These are phyloP conservation scores for Globisporangium carolinianum DNA, from an alignment of 352 stramenopile genomes.

Conservation along the genomic window DNA sequence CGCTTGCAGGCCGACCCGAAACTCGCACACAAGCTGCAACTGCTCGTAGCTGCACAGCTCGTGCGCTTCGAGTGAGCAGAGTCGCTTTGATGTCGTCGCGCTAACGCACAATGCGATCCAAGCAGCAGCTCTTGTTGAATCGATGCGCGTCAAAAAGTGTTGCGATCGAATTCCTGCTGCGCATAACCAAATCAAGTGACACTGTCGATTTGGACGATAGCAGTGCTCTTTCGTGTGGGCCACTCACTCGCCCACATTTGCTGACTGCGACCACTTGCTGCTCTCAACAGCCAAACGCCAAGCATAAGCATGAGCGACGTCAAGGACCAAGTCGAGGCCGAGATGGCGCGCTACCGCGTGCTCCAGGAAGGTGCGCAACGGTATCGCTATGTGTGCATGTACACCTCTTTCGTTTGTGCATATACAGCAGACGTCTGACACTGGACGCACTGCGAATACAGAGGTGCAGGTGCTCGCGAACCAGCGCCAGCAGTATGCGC, in stretches of 20 bases:
- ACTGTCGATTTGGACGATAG: too few species aligned
- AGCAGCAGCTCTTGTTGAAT: neutral
- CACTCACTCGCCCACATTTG: too few species aligned
- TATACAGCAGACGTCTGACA: too few species aligned
- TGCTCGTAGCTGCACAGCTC: conserved; percentile 51
- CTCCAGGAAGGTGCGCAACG: conserved; percentile 84
- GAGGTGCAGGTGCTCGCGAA: conserved; percentile 78
- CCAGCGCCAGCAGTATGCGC: conserved; percentile 87
- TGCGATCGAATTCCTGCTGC: too few species aligned
- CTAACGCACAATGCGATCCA: neutral
- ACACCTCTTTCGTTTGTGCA: neutral
- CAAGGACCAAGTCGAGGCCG: conserved; percentile 80
- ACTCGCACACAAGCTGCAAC: conserved; percentile 40
- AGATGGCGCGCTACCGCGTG: conserved; percentile 86
- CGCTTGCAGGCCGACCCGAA: conserved; percentile 30
- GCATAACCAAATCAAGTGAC: too few species aligned
- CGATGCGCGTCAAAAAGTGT: neutral
- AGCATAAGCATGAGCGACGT: conserved; percentile 17
- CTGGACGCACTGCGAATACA: conserved; percentile 8
- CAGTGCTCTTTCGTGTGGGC: too few species aligned
- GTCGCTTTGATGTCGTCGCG: neutral
- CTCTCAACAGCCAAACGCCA: conserved; percentile 3
- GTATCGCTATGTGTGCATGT: neutral
- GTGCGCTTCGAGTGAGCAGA: conserved; percentile 34
- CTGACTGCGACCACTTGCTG: too few species aligned